phyloP scores from a whole-genome alignment of 1,139 yeast genomes.

The Yamadazyma oceani region DNA sequence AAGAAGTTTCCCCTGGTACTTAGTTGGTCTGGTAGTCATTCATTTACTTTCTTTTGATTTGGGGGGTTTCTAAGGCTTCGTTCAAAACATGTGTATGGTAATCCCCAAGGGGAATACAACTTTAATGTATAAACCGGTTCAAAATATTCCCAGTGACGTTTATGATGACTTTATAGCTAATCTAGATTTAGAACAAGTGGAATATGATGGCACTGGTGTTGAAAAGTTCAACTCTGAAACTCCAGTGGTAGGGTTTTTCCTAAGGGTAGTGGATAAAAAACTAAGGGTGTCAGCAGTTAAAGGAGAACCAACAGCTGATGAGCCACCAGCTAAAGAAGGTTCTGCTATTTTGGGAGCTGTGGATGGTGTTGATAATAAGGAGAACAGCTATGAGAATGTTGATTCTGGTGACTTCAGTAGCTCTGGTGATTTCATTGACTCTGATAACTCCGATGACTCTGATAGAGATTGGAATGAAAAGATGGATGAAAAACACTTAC shows the following conservation, averaged over 20 bases:
- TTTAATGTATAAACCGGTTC: neutral
- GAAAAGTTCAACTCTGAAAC: neutral
- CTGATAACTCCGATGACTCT: neutral
- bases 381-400: too few relatives aligned
- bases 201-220: neutral
- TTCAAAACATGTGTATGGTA: constrained; percentile 2
- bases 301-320: neutral
- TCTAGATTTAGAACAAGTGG: neutral
- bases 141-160: constrained; percentile 1
- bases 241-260: neutral
- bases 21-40: too few relatives aligned
- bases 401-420: too few relatives aligned
- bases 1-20: too few relatives aligned
- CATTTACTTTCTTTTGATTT: neutral
- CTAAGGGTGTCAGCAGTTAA: neutral
- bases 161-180: neutral
- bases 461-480: neutral
- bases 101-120: constrained; percentile 1
- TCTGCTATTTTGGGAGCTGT: too few relatives aligned
- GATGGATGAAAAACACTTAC: neutral
- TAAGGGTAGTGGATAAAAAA: neutral
- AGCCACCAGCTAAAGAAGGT: too few relatives aligned
- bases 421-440: neutral
- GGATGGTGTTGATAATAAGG: too few relatives aligned
- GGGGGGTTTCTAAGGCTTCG: too few relatives aligned